Evolutionary conservation across 768 basidiomycete genomes (phyloP).

Genomic region (Dendrothele bispora): DNA sequence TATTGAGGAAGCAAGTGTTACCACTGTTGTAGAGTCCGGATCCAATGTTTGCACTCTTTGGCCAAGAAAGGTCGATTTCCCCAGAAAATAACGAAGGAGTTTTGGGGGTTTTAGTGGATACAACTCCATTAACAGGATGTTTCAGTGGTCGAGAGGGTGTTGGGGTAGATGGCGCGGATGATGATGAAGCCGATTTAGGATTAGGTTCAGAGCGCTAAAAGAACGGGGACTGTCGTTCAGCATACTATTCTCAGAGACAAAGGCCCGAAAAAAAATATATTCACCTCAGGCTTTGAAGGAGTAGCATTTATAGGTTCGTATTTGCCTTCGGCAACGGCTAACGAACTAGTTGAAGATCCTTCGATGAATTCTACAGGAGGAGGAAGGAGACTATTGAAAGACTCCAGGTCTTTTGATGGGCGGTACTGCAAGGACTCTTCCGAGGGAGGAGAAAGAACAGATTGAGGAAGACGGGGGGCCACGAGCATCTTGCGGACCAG

Average conservation of each 20-base stretch:
- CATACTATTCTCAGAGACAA: not conserved
- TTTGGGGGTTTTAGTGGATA: conserved; percentile 27
- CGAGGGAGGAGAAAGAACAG: conserved; percentile 27
- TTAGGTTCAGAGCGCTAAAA: conserved; percentile 16
- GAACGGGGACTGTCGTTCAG: not conserved
- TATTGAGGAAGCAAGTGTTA: conserved; percentile 97
- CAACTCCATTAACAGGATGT: no score
- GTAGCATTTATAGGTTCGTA: conserved; percentile 81
- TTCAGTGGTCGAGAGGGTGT: conserved; percentile 28
- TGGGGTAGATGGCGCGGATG: conserved; percentile 21
- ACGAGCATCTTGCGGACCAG: not conserved
- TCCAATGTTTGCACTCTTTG: conserved; percentile 45
- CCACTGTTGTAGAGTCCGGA: conserved; percentile 80
- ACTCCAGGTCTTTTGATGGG: conserved; percentile 69
- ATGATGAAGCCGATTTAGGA: conserved; percentile 14
- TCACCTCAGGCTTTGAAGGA: conserved; percentile 51
- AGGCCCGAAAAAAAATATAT: conserved; percentile 16
- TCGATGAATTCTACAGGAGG: conserved; percentile 84
- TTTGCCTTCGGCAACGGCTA: conserved; percentile 71
- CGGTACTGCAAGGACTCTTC: conserved; percentile 58
- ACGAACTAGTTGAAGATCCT: conserved; percentile 75
- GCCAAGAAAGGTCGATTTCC: conserved; percentile 67
- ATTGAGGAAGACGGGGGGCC: not conserved
- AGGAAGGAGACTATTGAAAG: conserved; percentile 76
- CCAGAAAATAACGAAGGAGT: conserved; percentile 46